Percentiles rank a stretch among this genome's conserved stretches.
Evolutionary conservation across 108 stramenopile genomes (phyloP).

Genomic region (Discostella stelligeroides): DNA sequence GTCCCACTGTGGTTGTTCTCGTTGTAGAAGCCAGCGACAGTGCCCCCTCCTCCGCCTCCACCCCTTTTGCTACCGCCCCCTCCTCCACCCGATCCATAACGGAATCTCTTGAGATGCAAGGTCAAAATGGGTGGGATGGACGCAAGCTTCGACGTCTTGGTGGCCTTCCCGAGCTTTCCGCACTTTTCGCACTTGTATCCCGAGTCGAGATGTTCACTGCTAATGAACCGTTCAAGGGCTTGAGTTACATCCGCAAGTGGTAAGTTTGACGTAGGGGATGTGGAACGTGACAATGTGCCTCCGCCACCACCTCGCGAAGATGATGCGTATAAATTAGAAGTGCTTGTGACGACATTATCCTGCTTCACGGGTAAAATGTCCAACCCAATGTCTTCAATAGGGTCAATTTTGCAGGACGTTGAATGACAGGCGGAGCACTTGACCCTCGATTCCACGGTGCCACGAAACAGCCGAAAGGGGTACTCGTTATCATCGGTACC

Average conservation of each 20-base stretch:
- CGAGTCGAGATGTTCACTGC: constrained; percentile 75
- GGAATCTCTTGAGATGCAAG: constrained; percentile 86
- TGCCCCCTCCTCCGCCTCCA: constrained; percentile 3
- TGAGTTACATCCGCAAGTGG: constrained; percentile 62
- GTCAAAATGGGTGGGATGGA: constrained; percentile 88
- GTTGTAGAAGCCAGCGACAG: constrained; percentile 1
- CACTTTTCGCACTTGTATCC: constrained; percentile 91
- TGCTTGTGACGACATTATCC: background rate
- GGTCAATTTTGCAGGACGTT: constrained; percentile 75
- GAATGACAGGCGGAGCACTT: constrained; percentile 70
- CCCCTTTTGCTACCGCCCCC: constrained; percentile 4
- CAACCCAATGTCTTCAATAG: constrained; percentile 90
- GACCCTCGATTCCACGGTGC: constrained; percentile 84
- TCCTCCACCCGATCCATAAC: constrained; percentile 58
- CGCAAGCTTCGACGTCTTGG: constrained; percentile 81
- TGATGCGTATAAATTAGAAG: background rate
- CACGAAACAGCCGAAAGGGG: constrained; percentile 88
- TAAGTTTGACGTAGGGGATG: constrained; percentile 42
- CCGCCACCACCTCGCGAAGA: constrained; percentile 1
- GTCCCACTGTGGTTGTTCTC: constrained; percentile 10
- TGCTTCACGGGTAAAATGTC: constrained; percentile 62
- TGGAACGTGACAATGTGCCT: constrained; percentile 26
- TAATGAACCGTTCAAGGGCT: constrained; percentile 78
- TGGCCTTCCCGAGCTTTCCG: constrained; percentile 79
- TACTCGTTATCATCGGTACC: constrained; percentile 62